Conservation (phyloP, 352 stramenopile genomes). For the Pythium diclinum region DNA sequence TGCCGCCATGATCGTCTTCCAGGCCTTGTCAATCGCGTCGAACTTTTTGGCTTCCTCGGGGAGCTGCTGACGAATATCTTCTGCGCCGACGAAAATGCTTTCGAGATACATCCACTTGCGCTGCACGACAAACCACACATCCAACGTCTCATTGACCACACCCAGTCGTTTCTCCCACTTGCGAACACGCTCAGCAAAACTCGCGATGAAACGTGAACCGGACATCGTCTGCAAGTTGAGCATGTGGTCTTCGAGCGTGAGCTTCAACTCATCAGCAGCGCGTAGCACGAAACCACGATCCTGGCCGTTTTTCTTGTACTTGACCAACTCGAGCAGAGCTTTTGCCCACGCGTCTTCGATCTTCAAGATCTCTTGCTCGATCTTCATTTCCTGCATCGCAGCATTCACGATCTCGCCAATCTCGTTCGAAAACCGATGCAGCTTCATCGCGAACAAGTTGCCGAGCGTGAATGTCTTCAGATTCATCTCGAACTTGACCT, state of each 20-base stretch:
- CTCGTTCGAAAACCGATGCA: slow-evolving; percentile 85
- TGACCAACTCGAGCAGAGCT: slow-evolving; percentile 86
- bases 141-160: slow-evolving; percentile 88
- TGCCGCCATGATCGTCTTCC: slow-evolving; percentile 90
- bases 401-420: slow-evolving; percentile 94
- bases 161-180: slow-evolving; percentile 91
- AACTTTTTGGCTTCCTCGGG: slow-evolving; percentile 94
- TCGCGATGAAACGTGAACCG: slow-evolving; percentile 89
- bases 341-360: slow-evolving; percentile 92
- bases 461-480: slow-evolving; percentile 90
- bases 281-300: slow-evolving; percentile 82
- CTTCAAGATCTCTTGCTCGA: slow-evolving; percentile 92
- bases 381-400: slow-evolving; percentile 93
- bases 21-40: slow-evolving; percentile 91
- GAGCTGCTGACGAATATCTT: slow-evolving; percentile 93
- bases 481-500: slow-evolving; percentile 92
- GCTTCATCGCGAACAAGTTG: slow-evolving; percentile 92
- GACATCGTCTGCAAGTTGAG: slow-evolving; percentile 90
- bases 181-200: slow-evolving; percentile 86
- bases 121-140: slow-evolving; percentile 93
- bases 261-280: slow-evolving; percentile 81
- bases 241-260: slow-evolving; percentile 86
- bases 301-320: slow-evolving; percentile 91
- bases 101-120: slow-evolving; percentile 96
- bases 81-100: slow-evolving; percentile 91